phyloP scores from a whole-genome alignment of 2,329 filamentous ascomycete genomes.

The Cladosporium velox region DNA sequence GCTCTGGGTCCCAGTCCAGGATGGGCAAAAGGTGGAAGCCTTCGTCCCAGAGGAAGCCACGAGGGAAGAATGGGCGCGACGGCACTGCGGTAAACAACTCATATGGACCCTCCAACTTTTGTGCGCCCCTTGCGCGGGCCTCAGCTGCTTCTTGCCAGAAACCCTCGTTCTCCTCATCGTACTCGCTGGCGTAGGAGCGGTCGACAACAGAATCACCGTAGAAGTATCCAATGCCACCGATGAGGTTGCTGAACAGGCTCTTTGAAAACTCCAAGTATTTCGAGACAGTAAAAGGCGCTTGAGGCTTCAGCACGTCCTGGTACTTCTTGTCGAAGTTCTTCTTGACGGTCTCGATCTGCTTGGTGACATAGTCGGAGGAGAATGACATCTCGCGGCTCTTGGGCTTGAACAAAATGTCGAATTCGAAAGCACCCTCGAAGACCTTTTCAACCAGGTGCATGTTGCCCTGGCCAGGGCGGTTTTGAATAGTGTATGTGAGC shows the following conservation, averaged over 20 bases:
- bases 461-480: slow-evolving; percentile 72
- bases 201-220: slow-evolving; percentile 86
- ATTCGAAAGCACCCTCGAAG: slow-evolving; percentile 86
- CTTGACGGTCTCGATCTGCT: slow-evolving; percentile 67
- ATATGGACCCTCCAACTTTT: slow-evolving; percentile 75
- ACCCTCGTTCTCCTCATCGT: slow-evolving; percentile 90
- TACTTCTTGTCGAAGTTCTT: slow-evolving; percentile 75
- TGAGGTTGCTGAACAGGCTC: slow-evolving; percentile 89
- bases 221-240: slow-evolving; percentile 95
- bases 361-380: slow-evolving; percentile 62
- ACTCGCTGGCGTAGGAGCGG: slow-evolving; percentile 85
- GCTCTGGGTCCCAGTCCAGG: slow-evolving; percentile 89
- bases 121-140: slow-evolving; percentile 68
- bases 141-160: slow-evolving; percentile 93
- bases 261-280: slow-evolving; percentile 80
- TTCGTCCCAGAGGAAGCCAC: slow-evolving; percentile 97
- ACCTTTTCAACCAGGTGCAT: slow-evolving; percentile 87
- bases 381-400: slow-evolving; percentile 52
- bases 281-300: slow-evolving; percentile 69
- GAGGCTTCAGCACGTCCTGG: slow-evolving; percentile 67
- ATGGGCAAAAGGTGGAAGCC: slow-evolving; percentile 93
- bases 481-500: slow-evolving; percentile 77
- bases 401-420: slow-evolving; percentile 89
- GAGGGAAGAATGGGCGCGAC: slow-evolving; percentile 91
- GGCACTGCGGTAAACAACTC: slow-evolving; percentile 91